Evolutionary conservation across 192 early-diverging fungal species (phyloP).

Genomic region (Linnemannia zychae): DNA sequence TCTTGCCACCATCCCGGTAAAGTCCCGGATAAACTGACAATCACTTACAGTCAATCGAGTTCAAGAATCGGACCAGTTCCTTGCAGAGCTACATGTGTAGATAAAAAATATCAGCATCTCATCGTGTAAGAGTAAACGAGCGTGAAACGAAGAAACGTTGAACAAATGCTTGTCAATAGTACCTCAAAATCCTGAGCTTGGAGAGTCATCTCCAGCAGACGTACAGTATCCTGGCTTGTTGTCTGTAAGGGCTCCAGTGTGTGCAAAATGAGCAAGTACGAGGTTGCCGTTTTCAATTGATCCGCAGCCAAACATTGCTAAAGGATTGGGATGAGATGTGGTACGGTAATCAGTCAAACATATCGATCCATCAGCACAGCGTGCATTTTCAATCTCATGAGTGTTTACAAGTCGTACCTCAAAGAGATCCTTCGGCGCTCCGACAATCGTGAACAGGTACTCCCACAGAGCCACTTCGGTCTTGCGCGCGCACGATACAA

Average conservation of each 20-base stretch:
- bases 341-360: not conserved
- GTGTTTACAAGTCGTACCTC: conserved; percentile 64
- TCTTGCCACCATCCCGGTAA: not conserved
- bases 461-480: conserved; percentile 96
- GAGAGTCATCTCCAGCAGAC: conserved; percentile 79
- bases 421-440: conserved; percentile 88
- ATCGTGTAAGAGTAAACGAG: not conserved
- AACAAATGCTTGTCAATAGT: not conserved
- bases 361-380: too few species aligned
- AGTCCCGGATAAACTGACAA: not conserved
- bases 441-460: conserved; percentile 87
- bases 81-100: conserved; percentile 69
- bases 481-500: conserved; percentile 96
- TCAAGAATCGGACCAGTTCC: conserved; percentile 83
- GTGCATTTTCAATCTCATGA: too few species aligned
- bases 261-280: conserved; percentile 93
- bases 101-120: not conserved
- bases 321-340: not conserved
- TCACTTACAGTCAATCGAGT: conserved; percentile 80
- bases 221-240: conserved; percentile 68
- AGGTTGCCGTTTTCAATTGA: conserved; percentile 87
- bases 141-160: not conserved
- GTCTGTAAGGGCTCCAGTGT: conserved; percentile 80
- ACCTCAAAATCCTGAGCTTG: conserved; percentile 85
- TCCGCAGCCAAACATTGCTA: conserved; percentile 79